A percentile compares a stretch with the other conserved stretches of the same genome.
These are phyloP conservation scores for Solanum stenotomum DNA, from an alignment of 257 asterid genomes.

Conservation along the genomic window DNA sequence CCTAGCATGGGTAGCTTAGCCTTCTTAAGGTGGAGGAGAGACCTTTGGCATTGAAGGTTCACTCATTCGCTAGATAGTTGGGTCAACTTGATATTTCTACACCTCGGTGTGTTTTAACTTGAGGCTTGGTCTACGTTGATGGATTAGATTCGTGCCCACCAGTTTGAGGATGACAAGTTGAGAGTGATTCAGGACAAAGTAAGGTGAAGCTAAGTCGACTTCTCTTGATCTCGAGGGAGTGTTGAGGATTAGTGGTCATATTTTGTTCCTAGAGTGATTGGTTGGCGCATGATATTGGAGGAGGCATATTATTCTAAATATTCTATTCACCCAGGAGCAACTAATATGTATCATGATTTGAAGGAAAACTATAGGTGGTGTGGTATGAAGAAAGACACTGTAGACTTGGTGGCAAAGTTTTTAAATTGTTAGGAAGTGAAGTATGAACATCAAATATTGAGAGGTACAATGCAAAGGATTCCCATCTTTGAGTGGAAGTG, in stretches of 20 bases:
- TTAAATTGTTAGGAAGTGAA: not conserved
- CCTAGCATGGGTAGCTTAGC: too few relatives aligned
- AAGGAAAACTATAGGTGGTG: not conserved
- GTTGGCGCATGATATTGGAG: not conserved
- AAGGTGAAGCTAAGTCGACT: not conserved
- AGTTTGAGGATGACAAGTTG: not conserved
- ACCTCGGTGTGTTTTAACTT: too few relatives aligned
- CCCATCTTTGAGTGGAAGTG: too few relatives aligned
- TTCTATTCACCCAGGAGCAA: not conserved
- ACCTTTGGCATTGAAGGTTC: too few relatives aligned
- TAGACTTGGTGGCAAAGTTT: not conserved
- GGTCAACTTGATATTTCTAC: too few relatives aligned
- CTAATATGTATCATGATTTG: not conserved
- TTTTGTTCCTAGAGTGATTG: not conserved
- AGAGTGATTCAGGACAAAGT: not conserved
- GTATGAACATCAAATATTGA: too few relatives aligned
- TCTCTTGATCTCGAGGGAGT: too few relatives aligned
- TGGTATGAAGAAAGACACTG: not conserved
- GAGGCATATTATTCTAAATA: not conserved
- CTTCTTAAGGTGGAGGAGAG: too few relatives aligned
- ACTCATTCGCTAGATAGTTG: too few relatives aligned
- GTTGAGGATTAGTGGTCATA: not conserved
- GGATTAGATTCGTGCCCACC: not conserved
- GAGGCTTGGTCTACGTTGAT: not conserved
- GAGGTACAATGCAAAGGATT: not conserved